These are phyloP conservation scores for Pleurotus platypus DNA, from an alignment of 768 basidiomycete genomes.

Conservation along the genomic window DNA sequence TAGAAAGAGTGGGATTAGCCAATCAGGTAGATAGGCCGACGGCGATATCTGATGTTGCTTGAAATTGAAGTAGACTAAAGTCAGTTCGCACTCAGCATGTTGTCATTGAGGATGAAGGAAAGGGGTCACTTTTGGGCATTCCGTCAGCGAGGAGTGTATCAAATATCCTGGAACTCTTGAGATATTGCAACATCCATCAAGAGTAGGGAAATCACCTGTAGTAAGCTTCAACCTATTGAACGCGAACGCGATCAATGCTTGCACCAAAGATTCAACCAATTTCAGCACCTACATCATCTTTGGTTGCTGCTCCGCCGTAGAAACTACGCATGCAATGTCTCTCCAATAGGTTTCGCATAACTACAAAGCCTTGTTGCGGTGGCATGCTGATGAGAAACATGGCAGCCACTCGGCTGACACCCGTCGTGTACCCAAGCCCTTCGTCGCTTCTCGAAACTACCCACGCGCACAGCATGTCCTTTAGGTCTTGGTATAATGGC, in stretches of 20 bases:
- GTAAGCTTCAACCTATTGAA: slow-evolving; percentile 78
- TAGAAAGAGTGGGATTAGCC: slow-evolving; percentile 79
- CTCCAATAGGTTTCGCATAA: slow-evolving; percentile 83
- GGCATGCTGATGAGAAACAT: slow-evolving; percentile 88
- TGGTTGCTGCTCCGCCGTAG: slow-evolving; percentile 65
- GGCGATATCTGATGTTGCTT: slow-evolving; percentile 92
- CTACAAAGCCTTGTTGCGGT: slow-evolving; percentile 67
- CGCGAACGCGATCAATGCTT: slow-evolving; percentile 20
- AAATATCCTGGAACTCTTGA: slow-evolving; percentile 61
- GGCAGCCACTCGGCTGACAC: slow-evolving; percentile 72
- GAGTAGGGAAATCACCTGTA: slow-evolving; percentile 56
- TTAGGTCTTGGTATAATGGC: slow-evolving; percentile 77
- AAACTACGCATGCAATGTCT: slow-evolving; percentile 84
- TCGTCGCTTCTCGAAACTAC: slow-evolving; percentile 82
- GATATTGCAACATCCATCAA: background rate
- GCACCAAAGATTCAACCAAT: background rate
- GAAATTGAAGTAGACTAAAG: slow-evolving; percentile 87
- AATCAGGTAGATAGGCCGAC: slow-evolving; percentile 75
- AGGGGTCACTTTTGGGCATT: slow-evolving; percentile 81
- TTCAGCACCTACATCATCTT: slow-evolving; percentile 69
- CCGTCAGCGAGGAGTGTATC: slow-evolving; percentile 88
- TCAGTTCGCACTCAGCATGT: slow-evolving; percentile 4
- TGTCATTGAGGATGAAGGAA: background rate
- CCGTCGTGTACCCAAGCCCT: slow-evolving; percentile 69
- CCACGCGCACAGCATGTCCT: slow-evolving; percentile 85